Conservation (phyloP, 345 rosid species). For the Corchorus capsularis region DNA sequence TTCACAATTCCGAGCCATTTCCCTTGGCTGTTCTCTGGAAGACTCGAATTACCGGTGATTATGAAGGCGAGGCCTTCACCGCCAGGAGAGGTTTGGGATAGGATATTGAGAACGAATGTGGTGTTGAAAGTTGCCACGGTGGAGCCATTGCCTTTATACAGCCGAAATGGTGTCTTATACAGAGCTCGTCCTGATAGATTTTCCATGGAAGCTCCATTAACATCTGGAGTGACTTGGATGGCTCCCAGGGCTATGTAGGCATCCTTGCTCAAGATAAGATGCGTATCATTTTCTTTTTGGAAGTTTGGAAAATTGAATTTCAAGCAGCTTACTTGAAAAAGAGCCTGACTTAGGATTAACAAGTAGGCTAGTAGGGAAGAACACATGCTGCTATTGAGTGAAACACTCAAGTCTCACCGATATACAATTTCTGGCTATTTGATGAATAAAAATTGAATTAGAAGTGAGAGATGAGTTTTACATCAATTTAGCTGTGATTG, state of each 20-base stretch:
- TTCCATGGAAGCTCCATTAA: conserved; percentile 15
- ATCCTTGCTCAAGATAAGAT: background rate
- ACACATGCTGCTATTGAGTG: conserved; percentile 6
- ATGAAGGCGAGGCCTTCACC: conserved; percentile 83
- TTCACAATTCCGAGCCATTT: conserved; percentile 75
- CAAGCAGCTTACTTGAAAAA: conserved; percentile 21
- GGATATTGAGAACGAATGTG: conserved; percentile 56
- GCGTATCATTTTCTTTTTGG: background rate
- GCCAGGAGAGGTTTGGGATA: conserved; percentile 36
- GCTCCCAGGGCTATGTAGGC: conserved; percentile 32
- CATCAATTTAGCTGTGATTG: background rate
- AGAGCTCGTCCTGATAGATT: conserved; percentile 45
- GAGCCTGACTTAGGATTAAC: background rate
- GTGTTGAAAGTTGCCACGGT: conserved; percentile 47
- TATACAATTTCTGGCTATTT: background rate
- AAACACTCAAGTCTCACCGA: background rate
- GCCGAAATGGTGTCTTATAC: conserved; percentile 38
- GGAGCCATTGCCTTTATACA: conserved; percentile 37
- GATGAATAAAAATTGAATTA: background rate
- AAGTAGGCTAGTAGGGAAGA: background rate
- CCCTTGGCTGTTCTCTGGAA: conserved; percentile 49
- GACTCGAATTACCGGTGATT: conserved; percentile 28
- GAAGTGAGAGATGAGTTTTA: background rate
- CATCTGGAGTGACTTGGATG: conserved; percentile 68
- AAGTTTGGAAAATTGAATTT: conserved; percentile 41